A percentile compares a stretch with the other conserved stretches of the same genome.
Evolutionary conservation across 164 flowering plant genomes (phyloP).

Genomic region (grape (Vitis vinifera)): DNA sequence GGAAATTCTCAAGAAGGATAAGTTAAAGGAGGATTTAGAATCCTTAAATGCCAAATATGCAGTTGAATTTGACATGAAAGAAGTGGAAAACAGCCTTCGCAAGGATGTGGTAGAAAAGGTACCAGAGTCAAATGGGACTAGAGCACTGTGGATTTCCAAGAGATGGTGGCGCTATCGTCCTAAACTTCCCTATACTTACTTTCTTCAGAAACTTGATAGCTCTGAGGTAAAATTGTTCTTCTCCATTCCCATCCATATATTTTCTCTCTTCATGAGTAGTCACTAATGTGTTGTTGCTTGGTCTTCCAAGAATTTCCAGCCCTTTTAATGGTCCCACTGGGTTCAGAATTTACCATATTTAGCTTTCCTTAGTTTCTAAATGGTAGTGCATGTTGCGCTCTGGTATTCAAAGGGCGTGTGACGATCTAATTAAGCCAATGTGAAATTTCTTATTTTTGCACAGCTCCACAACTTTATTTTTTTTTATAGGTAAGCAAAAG

Average conservation of each 20-base stretch:
- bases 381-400: not conserved
- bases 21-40: conserved; percentile 62
- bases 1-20: conserved; percentile 62
- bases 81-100: conserved; percentile 87
- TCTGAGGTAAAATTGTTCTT: conserved; percentile 62
- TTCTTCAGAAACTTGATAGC: conserved; percentile 84
- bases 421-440: too few relatives aligned
- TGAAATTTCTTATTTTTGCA: too few relatives aligned
- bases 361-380: not conserved
- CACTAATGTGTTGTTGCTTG: not conserved
- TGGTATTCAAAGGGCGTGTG: too few relatives aligned
- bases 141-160: conserved; percentile 91
- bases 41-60: conserved; percentile 69
- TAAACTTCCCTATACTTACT: conserved; percentile 90
- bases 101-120: conserved; percentile 69
- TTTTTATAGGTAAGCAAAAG: too few relatives aligned
- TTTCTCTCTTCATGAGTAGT: not conserved
- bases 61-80: conserved; percentile 95
- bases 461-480: too few relatives aligned
- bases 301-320: not conserved
- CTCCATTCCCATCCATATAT: not conserved
- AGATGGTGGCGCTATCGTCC: conserved; percentile 99
- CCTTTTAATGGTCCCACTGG: not conserved
- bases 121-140: conserved; percentile 51
- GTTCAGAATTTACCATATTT: not conserved